Base-by-base conservation (phyloP, 352 stramenopile species). In the Globisporangium nodosum region DNA sequence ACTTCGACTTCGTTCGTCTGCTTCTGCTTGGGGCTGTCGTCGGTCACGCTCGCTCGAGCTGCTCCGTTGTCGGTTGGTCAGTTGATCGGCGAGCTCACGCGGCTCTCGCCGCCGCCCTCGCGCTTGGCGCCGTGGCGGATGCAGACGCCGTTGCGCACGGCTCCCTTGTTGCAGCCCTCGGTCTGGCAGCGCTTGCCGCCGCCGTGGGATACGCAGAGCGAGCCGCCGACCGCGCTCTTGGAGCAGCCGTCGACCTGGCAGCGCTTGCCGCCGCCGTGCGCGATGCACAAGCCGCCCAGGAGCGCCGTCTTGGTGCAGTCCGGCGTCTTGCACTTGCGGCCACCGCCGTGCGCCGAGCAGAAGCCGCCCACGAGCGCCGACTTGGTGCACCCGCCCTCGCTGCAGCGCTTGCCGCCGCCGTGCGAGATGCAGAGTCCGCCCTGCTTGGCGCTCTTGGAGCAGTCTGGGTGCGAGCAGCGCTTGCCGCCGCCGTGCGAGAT, bases 71-170 rank as follows among this genome's bases (percentile, higher is more conserved):
- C 33, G 33, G 6, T 39, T 1, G 33, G 12, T 64, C 27, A 58
- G 58, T 58, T 64, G 30, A 47, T 53, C 21, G 58, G 58, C 5
- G 59, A 65, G 46, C 47, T 12, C 8, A 59, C 54, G 27, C 47
- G 52, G 30, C 49, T 61, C 15, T 69, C 63, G 52, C 15, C 16
- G 42, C 42, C 42, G 39, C 37, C 67, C 51, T 89, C 77, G 52
- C 79, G 79, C 71, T 89, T 89, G 50, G 79, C 80, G 42, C 81
- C 82, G 49, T 94, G 82, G 57, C 83, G 83, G 66, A 96, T 94
- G 73, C 85, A 94, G n/a, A 92, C 77, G 20, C 85, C 85, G 58
- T 91, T 87, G 47, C 80, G 82, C 15, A 94, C 83, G 8, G 85
- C 85, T 5, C 84, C 79, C 45, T 94, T 94, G 70, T 76, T 85